Percentiles rank a stretch among this genome's conserved stretches.
These are phyloP conservation scores for Musa schizocarpa DNA, from an alignment of 176 grass and related monocot genomes.

Conservation along the genomic window DNA sequence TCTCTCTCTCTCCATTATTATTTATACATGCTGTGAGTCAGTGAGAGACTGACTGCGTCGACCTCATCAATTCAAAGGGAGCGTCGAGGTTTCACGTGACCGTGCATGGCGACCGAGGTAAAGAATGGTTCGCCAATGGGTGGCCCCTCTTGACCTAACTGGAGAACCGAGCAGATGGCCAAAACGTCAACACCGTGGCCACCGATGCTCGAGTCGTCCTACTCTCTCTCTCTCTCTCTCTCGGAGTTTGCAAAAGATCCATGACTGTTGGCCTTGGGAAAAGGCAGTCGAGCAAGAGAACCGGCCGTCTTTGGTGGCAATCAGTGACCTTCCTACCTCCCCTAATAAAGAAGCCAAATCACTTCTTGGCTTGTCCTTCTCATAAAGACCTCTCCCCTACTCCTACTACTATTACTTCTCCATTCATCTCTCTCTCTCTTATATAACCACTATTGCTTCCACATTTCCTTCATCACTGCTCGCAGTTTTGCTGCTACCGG, in stretches of 20 bases:
- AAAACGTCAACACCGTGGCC: background rate
- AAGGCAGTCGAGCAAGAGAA: background rate
- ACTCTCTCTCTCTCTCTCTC: too few relatives aligned
- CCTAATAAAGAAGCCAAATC: conserved; percentile 11
- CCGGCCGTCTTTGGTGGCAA: conserved; percentile 3
- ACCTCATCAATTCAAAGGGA: too few relatives aligned
- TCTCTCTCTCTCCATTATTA: too few relatives aligned
- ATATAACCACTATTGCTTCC: background rate
- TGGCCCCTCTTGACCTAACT: too few relatives aligned
- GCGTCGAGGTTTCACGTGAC: background rate
- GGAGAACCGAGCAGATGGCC: background rate
- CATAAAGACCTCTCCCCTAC: background rate
- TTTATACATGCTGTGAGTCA: too few relatives aligned
- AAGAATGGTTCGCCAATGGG: background rate
- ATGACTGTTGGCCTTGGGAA: background rate
- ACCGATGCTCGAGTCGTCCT: too few relatives aligned
- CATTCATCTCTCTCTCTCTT: background rate
- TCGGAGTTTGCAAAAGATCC: background rate
- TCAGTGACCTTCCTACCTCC: conserved; percentile 3
- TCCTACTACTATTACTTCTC: background rate
- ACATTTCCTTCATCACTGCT: background rate
- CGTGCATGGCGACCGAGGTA: background rate
- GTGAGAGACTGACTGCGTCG: too few relatives aligned
- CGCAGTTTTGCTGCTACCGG: too few relatives aligned
- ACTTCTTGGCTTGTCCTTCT: conserved; percentile 6